phyloP scores from a whole-genome alignment of 1,139 yeast species.

The Pichia terricola region DNA sequence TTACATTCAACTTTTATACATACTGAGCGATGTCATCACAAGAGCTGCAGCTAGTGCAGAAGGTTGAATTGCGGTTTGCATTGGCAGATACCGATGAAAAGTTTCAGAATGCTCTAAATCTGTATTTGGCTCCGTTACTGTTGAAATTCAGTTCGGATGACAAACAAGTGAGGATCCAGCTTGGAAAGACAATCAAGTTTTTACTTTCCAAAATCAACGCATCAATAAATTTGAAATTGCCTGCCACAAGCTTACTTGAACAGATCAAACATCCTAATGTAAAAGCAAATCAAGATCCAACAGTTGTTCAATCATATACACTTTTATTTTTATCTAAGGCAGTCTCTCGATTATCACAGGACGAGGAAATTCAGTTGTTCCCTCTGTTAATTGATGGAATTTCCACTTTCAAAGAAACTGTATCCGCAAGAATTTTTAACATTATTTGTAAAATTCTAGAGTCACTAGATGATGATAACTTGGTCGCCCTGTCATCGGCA shows the following conservation, averaged over 20 bases:
- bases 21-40: constrained; percentile 9
- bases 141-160: constrained; percentile 71
- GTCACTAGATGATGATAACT: constrained; percentile 34
- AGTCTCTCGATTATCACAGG: constrained; percentile 37
- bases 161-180: constrained; percentile 55
- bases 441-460: constrained; percentile 47
- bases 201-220: constrained; percentile 59
- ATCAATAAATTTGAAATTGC: constrained; percentile 45
- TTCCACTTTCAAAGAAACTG: constrained; percentile 25
- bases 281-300: constrained; percentile 34
- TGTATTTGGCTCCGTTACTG: constrained; percentile 69
- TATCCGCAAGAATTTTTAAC: constrained; percentile 53
- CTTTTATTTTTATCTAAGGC: constrained; percentile 60
- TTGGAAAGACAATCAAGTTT: constrained; percentile 58
- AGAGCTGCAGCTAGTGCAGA: constrained; percentile 38
- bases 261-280: constrained; percentile 54
- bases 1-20: too few species aligned
- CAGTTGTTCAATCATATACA: constrained; percentile 55
- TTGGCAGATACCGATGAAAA: constrained; percentile 62
- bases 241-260: constrained; percentile 48
- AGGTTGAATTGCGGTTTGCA: constrained; percentile 78
- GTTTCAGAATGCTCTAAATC: constrained; percentile 48
- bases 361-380: constrained; percentile 32
- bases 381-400: constrained; percentile 44
- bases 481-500: constrained; percentile 26